Conservation (phyloP, 768 basidiomycete genomes). For the Psilocybe subaeruginosa region DNA sequence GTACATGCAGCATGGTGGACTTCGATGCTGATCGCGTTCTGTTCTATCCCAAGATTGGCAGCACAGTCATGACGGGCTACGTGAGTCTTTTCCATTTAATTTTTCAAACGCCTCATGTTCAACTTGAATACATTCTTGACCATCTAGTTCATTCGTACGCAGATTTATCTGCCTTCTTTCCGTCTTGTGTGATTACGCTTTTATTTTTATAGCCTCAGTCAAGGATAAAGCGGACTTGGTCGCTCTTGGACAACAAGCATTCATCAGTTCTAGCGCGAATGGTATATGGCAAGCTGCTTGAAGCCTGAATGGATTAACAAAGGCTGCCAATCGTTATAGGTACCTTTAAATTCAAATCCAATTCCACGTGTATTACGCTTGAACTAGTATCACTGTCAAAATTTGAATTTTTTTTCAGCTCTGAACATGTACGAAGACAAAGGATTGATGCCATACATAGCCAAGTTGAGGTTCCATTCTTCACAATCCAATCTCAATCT, state of each 20-base stretch:
- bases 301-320: neutral
- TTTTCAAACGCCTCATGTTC: neutral
- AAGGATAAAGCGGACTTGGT: constrained; percentile 2
- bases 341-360: neutral
- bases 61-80: constrained; percentile 3
- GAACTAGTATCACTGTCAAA: neutral
- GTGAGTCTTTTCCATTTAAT: neutral
- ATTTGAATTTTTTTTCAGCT: neutral
- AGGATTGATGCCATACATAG: neutral
- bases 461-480: neutral
- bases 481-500: neutral
- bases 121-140: neutral
- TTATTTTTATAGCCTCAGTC: neutral
- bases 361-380: neutral
- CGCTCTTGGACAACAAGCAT: constrained; percentile 3
- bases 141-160: constrained; percentile 5
- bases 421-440: no score
- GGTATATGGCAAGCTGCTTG: neutral
- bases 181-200: neutral
- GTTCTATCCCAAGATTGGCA: constrained; percentile 4
- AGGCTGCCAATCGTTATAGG: neutral
- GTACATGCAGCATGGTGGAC: constrained; percentile 5
- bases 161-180: neutral
- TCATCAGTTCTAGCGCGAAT: constrained; percentile 4
- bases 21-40: constrained; percentile 6